Evolutionary conservation across 1,139 yeast species (phyloP).

Genomic region (Fermentozyma sake): DNA sequence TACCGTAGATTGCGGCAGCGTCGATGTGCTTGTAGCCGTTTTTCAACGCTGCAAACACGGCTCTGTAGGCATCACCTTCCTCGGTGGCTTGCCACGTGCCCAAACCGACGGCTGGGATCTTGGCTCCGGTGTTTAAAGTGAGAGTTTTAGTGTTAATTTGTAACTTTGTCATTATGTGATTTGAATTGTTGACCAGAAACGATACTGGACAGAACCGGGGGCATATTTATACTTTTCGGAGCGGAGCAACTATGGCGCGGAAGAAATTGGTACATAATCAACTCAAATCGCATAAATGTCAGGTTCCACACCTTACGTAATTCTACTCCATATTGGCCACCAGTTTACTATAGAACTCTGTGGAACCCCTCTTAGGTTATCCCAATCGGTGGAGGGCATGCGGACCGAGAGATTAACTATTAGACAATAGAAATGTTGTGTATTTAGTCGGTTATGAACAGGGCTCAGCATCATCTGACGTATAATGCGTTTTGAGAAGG

Average conservation of each 20-base stretch:
- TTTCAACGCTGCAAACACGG: conserved; percentile 61
- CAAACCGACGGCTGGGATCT: conserved; percentile 66
- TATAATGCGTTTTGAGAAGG: too few species aligned
- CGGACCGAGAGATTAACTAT: too few species aligned
- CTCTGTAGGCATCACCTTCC: conserved; percentile 54
- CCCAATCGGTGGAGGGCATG: too few species aligned
- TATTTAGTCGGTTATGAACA: too few species aligned
- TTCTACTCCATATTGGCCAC: too few species aligned
- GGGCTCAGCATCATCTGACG: too few species aligned
- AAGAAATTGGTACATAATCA: too few species aligned
- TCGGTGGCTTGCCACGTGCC: conserved; percentile 76
- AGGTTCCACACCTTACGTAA: too few species aligned
- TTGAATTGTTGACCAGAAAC: not conserved
- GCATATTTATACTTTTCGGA: not conserved
- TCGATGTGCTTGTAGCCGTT: conserved; percentile 78
- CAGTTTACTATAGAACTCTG: too few species aligned
- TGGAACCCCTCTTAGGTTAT: too few species aligned
- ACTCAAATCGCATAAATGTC: too few species aligned
- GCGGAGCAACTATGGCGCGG: not conserved
- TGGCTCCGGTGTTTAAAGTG: conserved; percentile 57
- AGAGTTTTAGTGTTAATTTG: conserved; percentile 18
- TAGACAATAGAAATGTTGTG: too few species aligned
- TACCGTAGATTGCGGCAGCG: conserved; percentile 65
- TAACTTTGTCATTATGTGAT: conserved; percentile 7
- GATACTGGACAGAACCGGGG: not conserved